These are phyloP conservation scores for Vaucheria bursata DNA, from an alignment of 352 stramenopile species.

Conservation along the genomic window DNA sequence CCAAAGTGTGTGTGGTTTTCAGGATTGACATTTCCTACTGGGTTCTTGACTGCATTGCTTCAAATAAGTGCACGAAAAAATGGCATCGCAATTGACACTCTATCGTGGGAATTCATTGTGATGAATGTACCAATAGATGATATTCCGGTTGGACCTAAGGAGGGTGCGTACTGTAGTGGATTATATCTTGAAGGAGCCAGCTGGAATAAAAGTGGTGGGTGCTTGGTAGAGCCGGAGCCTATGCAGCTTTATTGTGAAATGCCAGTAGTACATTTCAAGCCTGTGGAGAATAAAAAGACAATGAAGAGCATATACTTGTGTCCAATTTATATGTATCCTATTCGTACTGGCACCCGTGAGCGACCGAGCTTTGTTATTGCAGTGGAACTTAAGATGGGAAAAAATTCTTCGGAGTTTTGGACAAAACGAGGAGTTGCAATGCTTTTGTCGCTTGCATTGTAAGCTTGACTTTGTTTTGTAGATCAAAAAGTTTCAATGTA, in stretches of 20 bases:
- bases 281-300: constrained; percentile 82
- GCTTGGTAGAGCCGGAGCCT: constrained; percentile 65
- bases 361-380: constrained; percentile 85
- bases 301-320: constrained; percentile 82
- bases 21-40: constrained; percentile 90
- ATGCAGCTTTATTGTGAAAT: constrained; percentile 81
- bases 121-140: constrained; percentile 62
- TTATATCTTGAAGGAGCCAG: constrained; percentile 75
- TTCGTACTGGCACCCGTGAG: constrained; percentile 85
- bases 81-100: constrained; percentile 82
- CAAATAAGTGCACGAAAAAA: constrained; percentile 86
- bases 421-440: constrained; percentile 80
- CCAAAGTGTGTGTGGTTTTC: constrained; percentile 84
- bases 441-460: constrained; percentile 69
- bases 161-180: constrained; percentile 77
- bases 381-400: constrained; percentile 79
- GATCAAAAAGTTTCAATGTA: too few species aligned
- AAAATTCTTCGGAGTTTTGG: constrained; percentile 78
- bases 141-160: constrained; percentile 59
- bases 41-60: constrained; percentile 87
- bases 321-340: constrained; percentile 87
- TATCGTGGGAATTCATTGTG: constrained; percentile 87
- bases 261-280: constrained; percentile 85
- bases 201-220: constrained; percentile 67
- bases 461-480: too few species aligned